Percentiles rank a stretch among this genome's conserved stretches.
Evolutionary conservation across 345 rosid species (phyloP).

Genomic region (Populus euphratica): DNA sequence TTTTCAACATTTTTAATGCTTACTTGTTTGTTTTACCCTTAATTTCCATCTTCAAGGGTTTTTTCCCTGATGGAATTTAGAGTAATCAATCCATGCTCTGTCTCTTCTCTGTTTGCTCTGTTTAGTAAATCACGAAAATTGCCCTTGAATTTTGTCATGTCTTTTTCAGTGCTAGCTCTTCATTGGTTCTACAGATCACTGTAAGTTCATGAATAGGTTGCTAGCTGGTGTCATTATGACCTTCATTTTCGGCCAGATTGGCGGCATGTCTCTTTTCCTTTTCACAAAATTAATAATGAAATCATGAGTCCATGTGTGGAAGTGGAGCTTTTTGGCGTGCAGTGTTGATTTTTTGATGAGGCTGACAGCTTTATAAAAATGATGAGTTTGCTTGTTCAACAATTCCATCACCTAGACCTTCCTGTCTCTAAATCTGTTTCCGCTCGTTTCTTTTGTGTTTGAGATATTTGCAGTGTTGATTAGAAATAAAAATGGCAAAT

Average conservation of each 20-base stretch:
- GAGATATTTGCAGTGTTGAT: conserved; percentile 4
- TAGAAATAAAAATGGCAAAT: conserved; percentile 42
- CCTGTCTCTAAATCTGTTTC: not conserved
- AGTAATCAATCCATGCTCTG: not conserved
- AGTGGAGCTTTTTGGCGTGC: not conserved
- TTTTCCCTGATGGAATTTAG: not conserved
- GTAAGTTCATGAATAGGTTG: not conserved
- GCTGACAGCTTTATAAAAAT: not conserved
- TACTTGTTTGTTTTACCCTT: not conserved
- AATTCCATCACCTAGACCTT: not conserved
- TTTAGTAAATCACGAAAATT: not conserved
- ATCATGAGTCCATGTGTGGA: not conserved
- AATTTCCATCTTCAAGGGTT: not conserved
- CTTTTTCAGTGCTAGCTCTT: not conserved
- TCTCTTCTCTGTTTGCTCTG: conserved; percentile 2
- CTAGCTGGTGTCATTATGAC: not conserved
- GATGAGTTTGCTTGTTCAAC: not conserved
- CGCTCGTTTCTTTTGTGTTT: not conserved
- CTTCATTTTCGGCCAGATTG: not conserved
- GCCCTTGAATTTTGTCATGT: not conserved
- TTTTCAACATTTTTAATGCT: not conserved
- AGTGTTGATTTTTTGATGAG: not conserved
- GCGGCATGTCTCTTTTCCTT: not conserved
- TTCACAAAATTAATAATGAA: not conserved
- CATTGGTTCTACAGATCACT: not conserved